phyloP scores from a whole-genome alignment of 1,139 yeast species.

The Nadsonia commutata region DNA sequence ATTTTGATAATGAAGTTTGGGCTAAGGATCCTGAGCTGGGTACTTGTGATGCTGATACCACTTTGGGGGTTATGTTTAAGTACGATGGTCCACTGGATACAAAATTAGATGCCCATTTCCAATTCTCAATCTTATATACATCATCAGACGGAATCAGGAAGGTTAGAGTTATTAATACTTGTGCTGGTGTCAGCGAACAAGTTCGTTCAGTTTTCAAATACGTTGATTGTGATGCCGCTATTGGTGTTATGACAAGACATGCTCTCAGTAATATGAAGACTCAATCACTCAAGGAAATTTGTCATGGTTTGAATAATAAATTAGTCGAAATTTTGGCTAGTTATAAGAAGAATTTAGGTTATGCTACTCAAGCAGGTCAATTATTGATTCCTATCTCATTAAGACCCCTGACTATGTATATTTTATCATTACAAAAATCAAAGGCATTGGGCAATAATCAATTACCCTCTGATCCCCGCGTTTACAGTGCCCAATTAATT shows the following conservation, averaged over 20 bases:
- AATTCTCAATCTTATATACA: conserved; percentile 78
- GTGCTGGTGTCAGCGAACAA: conserved; percentile 69
- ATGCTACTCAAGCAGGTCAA: conserved; percentile 42
- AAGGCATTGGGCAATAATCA: conserved; percentile 39
- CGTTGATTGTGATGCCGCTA: conserved; percentile 71
- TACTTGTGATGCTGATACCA: conserved; percentile 45
- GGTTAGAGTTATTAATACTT: conserved; percentile 70
- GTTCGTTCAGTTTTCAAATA: conserved; percentile 62
- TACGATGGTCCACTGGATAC: conserved; percentile 68
- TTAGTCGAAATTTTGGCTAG: conserved; percentile 62
- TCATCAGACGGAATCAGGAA: conserved; percentile 61
- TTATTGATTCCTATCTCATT: conserved; percentile 73
- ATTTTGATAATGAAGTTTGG: conserved; percentile 22
- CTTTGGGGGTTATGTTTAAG: conserved; percentile 54
- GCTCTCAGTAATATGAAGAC: conserved; percentile 43
- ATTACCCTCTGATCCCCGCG: conserved; percentile 32
- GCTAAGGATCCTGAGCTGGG: conserved; percentile 59
- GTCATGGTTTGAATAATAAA: conserved; percentile 49
- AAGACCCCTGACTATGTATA: conserved; percentile 52
- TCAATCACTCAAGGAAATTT: conserved; percentile 42
- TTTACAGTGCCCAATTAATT: conserved; percentile 42
- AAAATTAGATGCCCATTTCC: conserved; percentile 75
- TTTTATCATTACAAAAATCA: conserved; percentile 57
- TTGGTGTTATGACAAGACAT: conserved; percentile 61
- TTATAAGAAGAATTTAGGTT: conserved; percentile 39